Percentiles rank a stretch among this genome's conserved stretches.
Evolutionary conservation across 768 basidiomycete genomes (phyloP).

Genomic region (Boletus coccyginus): DNA sequence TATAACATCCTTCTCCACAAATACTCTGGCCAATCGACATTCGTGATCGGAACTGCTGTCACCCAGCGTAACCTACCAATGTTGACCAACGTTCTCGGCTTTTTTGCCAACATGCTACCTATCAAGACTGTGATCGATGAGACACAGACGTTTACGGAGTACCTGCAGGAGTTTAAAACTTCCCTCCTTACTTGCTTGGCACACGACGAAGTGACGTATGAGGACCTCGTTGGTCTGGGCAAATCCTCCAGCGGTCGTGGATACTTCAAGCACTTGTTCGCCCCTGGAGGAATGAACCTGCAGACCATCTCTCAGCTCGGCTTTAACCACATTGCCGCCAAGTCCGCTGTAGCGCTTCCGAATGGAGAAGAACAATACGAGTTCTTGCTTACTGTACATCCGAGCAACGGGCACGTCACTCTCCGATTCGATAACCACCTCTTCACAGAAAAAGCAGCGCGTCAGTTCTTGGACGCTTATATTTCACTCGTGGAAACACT

Average conservation of each 20-base stretch:
- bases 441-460: constrained; percentile 27
- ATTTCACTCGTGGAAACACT: constrained; percentile 28
- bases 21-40: constrained; percentile 29
- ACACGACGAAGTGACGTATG: constrained; percentile 31
- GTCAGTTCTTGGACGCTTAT: constrained; percentile 30
- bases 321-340: constrained; percentile 11
- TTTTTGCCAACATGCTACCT: constrained; percentile 32
- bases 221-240: constrained; percentile 28
- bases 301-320: constrained; percentile 24
- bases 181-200: constrained; percentile 20
- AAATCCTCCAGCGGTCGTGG: constrained; percentile 25
- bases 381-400: constrained; percentile 25
- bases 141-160: constrained; percentile 22
- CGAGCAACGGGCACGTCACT: constrained; percentile 21
- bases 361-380: constrained; percentile 29
- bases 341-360: constrained; percentile 22
- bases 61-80: constrained; percentile 31
- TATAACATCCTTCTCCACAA: constrained; percentile 35
- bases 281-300: constrained; percentile 29
- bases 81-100: constrained; percentile 26
- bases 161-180: constrained; percentile 23
- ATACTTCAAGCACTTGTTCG: constrained; percentile 33
- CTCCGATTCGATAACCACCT: constrained; percentile 31
- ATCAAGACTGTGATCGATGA: constrained; percentile 29
- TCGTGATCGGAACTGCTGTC: constrained; percentile 30